Evolutionary conservation across 805 yeast genomes (phyloP).

Genomic region (Komagataella phaffii): DNA sequence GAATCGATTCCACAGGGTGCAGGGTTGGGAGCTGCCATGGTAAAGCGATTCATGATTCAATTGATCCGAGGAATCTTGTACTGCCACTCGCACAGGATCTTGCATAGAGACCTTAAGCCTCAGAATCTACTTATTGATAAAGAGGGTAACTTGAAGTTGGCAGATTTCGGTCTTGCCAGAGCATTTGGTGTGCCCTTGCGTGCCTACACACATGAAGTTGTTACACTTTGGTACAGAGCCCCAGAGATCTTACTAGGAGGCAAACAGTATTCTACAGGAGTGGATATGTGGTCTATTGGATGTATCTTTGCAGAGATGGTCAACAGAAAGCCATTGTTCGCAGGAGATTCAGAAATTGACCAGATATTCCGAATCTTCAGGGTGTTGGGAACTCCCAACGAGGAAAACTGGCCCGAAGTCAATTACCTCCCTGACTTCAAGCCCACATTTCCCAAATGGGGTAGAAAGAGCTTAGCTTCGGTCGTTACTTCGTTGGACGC

Average conservation of each 20-base stretch:
- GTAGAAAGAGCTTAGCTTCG: conserved; percentile 52
- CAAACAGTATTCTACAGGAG: conserved; percentile 94
- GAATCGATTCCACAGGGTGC: conserved; percentile 86
- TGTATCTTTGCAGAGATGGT: conserved; percentile 98
- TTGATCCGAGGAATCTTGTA: conserved; percentile 81
- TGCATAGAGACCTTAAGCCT: conserved; percentile 94
- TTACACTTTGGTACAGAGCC: conserved; percentile 94
- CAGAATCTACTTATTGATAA: conserved; percentile 90
- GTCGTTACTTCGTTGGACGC: conserved; percentile 63
- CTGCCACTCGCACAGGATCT: conserved; percentile 88
- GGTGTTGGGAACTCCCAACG: conserved; percentile 87
- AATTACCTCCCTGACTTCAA: conserved; percentile 84
- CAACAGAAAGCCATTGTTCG: conserved; percentile 86
- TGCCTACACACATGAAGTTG: conserved; percentile 96
- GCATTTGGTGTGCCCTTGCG: conserved; percentile 96
- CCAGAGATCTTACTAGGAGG: conserved; percentile 95
- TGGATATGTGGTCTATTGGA: conserved; percentile 98
- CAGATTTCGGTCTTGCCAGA: conserved; percentile 91
- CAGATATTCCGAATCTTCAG: conserved; percentile 91
- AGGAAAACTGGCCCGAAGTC: conserved; percentile 91
- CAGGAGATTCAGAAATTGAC: conserved; percentile 97
- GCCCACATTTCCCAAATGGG: conserved; percentile 87
- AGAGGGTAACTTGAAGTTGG: conserved; percentile 85
- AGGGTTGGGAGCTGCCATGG: conserved; percentile 81
- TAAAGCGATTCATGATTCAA: conserved; percentile 87